Conservation (phyloP, 148 eudicot species). For the Spergularia marina region DNA sequence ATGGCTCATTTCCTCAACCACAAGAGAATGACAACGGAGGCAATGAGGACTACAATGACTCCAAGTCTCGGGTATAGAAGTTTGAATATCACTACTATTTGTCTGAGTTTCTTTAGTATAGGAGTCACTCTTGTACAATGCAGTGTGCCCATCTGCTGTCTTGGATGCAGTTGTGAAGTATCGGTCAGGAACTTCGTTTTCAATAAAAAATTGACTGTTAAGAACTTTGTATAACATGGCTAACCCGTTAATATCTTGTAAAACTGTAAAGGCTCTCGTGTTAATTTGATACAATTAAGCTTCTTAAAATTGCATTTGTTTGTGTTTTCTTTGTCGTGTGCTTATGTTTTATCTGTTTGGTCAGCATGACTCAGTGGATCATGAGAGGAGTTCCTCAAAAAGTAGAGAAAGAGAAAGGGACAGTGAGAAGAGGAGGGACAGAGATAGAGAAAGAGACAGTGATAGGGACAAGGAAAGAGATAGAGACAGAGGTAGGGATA, state of each 20-base stretch:
- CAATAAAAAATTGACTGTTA: too few relatives aligned
- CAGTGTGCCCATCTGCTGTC: not conserved
- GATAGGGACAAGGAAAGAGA: constrained; percentile 42
- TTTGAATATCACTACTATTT: not conserved
- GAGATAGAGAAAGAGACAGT: constrained; percentile 34
- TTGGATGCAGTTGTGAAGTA: not conserved
- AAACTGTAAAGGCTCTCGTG: not conserved
- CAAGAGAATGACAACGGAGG: constrained; percentile 35
- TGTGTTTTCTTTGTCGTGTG: not conserved
- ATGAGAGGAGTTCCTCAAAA: constrained; percentile 56
- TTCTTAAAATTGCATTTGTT: too few relatives aligned
- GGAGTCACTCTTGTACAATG: not conserved
- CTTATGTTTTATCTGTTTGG: constrained; percentile 6
- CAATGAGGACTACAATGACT: constrained; percentile 39
- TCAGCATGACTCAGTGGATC: constrained; percentile 60
- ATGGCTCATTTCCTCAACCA: constrained; percentile 40
- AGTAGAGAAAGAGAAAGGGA: constrained; percentile 45
- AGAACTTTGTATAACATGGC: not conserved
- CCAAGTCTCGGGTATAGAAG: constrained; percentile 48
- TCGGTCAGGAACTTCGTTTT: not conserved
- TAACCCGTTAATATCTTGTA: not conserved
- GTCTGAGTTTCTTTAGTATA: not conserved
- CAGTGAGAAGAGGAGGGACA: constrained; percentile 36
- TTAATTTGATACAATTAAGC: not conserved
- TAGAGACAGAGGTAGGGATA: constrained; percentile 36